A percentile compares a stretch with the other conserved stretches of the same genome.
phyloP scores from a whole-genome alignment of 148 eudicot species.

The Oxyria digyna region DNA sequence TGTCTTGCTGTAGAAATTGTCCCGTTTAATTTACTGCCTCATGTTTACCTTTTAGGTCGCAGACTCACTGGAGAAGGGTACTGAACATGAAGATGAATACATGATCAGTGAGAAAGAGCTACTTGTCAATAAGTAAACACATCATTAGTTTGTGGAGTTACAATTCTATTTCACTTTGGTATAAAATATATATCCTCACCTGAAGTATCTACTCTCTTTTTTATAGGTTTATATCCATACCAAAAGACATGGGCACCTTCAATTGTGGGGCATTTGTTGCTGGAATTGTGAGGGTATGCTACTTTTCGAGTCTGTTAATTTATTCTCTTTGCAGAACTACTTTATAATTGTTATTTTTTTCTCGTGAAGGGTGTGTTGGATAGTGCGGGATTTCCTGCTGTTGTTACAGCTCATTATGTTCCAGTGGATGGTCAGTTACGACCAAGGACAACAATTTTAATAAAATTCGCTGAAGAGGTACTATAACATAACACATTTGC shows the following conservation, averaged over 20 bases:
- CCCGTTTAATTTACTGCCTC: no score
- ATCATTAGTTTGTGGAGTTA: background rate
- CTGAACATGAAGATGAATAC: constrained; percentile 98
- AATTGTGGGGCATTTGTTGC: constrained; percentile 99
- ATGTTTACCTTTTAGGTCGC: constrained; percentile 55
- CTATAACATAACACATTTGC: background rate
- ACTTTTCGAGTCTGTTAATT: constrained; percentile 1
- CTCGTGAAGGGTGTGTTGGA: constrained; percentile 87
- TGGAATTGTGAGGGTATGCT: constrained; percentile 92
- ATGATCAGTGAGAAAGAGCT: constrained; percentile 99
- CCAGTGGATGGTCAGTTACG: constrained; percentile 95
- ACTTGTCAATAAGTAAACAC: constrained; percentile 69
- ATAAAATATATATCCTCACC: background rate
- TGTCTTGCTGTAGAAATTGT: background rate
- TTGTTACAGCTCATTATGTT: constrained; percentile 96
- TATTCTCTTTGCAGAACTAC: background rate
- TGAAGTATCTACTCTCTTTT: background rate
- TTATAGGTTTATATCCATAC: constrained; percentile 81
- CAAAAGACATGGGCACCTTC: constrained; percentile 98
- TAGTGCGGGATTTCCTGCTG: constrained; percentile 94
- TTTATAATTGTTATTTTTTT: constrained; percentile 10
- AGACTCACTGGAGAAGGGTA: constrained; percentile 98
- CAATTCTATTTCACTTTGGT: constrained; percentile 4
- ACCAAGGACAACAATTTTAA: constrained; percentile 90
- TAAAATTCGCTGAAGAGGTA: constrained; percentile 99